A percentile compares a stretch with the other conserved stretches of the same genome.
These are phyloP conservation scores for Coniochaeta sp. DNA, from an alignment of 2,329 filamentous ascomycete genomes.

Conservation along the genomic window DNA sequence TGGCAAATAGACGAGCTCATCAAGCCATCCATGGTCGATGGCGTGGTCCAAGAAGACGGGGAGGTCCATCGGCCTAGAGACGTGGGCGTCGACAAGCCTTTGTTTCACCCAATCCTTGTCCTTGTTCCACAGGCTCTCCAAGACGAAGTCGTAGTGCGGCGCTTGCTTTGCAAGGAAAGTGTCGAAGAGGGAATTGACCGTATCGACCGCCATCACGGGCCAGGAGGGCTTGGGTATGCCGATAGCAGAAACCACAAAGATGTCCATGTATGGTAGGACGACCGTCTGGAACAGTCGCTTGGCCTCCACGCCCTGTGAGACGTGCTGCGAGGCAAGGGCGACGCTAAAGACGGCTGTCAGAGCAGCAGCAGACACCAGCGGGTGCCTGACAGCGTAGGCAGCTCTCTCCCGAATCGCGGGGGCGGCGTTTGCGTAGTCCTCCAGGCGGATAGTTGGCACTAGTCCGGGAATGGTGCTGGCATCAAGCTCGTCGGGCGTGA, in stretches of 20 bases:
- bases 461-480: slow-evolving; percentile 78
- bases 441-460: slow-evolving; percentile 64
- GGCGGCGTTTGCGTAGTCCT: slow-evolving; percentile 45
- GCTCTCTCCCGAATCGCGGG: slow-evolving; percentile 45
- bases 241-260: slow-evolving; percentile 72
- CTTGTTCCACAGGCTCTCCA: slow-evolving; percentile 87
- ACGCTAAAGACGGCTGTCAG: slow-evolving; percentile 63
- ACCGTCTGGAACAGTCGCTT: slow-evolving; percentile 61
- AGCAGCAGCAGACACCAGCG: slow-evolving; percentile 82
- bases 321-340: slow-evolving; percentile 53
- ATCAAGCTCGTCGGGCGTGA: slow-evolving; percentile 70
- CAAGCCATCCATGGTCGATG: slow-evolving; percentile 74
- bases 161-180: slow-evolving; percentile 77
- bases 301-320: slow-evolving; percentile 56
- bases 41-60: slow-evolving; percentile 72
- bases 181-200: slow-evolving; percentile 69
- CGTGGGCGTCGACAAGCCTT: slow-evolving; percentile 71
- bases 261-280: slow-evolving; percentile 66
- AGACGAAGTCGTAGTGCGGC: slow-evolving; percentile 75
- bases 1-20: slow-evolving; percentile 68
- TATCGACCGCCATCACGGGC: slow-evolving; percentile 68
- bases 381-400: slow-evolving; percentile 66
- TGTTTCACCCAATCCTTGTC: slow-evolving; percentile 81
- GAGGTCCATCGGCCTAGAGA: slow-evolving; percentile 59
- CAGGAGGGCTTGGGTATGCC: slow-evolving; percentile 70